Evolutionary conservation across 305 asterid genomes (phyloP).

Genomic region (Solanum hybrid): DNA sequence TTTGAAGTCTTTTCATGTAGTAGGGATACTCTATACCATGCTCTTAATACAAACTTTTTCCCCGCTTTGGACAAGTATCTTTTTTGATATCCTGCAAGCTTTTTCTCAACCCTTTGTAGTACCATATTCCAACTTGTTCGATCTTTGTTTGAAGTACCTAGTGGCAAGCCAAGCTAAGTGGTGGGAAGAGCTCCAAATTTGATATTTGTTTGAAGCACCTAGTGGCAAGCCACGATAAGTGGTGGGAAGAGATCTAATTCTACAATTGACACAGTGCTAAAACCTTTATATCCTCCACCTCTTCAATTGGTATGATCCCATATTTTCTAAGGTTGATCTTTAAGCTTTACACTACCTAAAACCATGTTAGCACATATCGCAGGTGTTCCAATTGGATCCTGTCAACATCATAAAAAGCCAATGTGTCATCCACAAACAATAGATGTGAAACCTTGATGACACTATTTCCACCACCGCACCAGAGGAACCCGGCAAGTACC

Average conservation of each 20-base stretch:
- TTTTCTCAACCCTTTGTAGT: neutral
- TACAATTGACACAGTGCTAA: neutral
- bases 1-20: neutral
- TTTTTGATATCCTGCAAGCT: neutral
- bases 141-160: neutral
- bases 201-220: neutral
- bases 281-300: neutral
- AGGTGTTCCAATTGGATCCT: neutral
- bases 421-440: neutral
- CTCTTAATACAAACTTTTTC: neutral
- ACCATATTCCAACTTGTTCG: neutral
- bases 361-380: neutral
- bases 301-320: neutral
- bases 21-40: neutral
- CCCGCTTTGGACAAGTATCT: neutral
- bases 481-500: neutral
- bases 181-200: neutral
- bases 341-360: neutral
- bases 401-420: neutral
- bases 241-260: neutral
- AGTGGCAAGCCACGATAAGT: neutral
- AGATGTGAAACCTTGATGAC: neutral
- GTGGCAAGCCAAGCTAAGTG: neutral
- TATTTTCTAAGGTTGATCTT: neutral
- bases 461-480: neutral